A percentile compares a stretch with the other conserved stretches of the same genome.
phyloP scores from a whole-genome alignment of 2,329 filamentous ascomycete species.

The Teratosphaeriaceae sp. region DNA sequence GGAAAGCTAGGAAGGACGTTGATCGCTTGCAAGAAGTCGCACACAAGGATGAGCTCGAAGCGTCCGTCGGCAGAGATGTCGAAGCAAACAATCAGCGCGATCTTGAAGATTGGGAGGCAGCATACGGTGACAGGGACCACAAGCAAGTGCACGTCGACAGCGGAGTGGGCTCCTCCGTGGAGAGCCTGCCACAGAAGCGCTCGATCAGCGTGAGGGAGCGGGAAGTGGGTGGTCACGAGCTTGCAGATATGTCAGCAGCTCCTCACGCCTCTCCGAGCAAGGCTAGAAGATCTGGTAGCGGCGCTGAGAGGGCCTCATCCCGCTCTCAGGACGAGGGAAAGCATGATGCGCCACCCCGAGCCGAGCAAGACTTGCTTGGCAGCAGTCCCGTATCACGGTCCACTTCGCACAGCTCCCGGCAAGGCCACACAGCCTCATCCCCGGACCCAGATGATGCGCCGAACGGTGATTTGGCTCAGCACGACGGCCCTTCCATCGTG shows the following conservation, averaged over 20 bases:
- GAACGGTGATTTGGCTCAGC: too few species aligned
- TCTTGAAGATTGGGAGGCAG: conserved; percentile 65
- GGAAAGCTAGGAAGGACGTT: conserved; percentile 40
- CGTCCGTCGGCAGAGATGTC: conserved; percentile 60
- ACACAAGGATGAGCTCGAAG: conserved; percentile 59
- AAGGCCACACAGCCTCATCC: too few species aligned
- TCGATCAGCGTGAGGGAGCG: conserved; percentile 26
- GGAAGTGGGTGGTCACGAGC: conserved; percentile 48
- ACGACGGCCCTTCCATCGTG: conserved; percentile 35
- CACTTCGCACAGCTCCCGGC: too few species aligned
- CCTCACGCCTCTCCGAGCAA: too few species aligned
- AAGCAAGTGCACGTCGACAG: conserved; percentile 42
- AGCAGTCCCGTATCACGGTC: too few species aligned
- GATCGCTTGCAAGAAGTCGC: conserved; percentile 48
- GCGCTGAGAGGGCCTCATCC: conserved; percentile 30
- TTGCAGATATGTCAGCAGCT: conserved; percentile 39
- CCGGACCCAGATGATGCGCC: too few species aligned
- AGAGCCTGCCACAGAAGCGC: conserved; percentile 26
- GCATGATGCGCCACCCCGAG: too few species aligned
- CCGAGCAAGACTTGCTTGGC: too few species aligned
- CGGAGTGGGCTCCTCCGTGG: conserved; percentile 40
- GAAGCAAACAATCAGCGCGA: conserved; percentile 58
- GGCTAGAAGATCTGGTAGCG: too few species aligned
- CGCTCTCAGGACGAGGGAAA: too few species aligned
- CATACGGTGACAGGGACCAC: conserved; percentile 57